Conservation (phyloP, 306 rosid species). For the Hippophae rhamnoides region DNA sequence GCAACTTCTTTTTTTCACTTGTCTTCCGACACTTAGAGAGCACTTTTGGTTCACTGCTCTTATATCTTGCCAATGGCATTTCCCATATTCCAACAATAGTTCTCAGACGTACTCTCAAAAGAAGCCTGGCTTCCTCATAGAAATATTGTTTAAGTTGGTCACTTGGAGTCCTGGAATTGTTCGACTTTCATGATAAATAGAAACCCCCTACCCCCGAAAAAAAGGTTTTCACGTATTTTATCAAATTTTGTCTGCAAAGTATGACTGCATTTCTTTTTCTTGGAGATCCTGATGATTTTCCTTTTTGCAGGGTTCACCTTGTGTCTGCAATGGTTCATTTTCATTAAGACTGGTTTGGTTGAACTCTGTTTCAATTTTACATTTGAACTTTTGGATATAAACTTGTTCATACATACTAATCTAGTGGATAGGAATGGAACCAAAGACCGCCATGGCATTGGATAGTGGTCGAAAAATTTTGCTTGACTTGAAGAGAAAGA, state of each 20-base stretch:
- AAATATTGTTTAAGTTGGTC: too few relatives aligned
- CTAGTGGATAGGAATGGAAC: conserved; percentile 20
- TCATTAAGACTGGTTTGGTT: conserved; percentile 23
- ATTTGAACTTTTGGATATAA: conserved; percentile 13
- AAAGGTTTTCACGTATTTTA: not conserved
- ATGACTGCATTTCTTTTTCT: not conserved
- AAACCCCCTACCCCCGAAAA: not conserved
- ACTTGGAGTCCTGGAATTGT: not conserved
- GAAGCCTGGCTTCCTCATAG: too few relatives aligned
- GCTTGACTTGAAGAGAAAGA: conserved; percentile 22
- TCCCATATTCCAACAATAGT: too few relatives aligned
- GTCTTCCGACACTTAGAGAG: too few relatives aligned
- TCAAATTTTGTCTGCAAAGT: not conserved
- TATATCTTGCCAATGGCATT: too few relatives aligned
- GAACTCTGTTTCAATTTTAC: conserved; percentile 22
- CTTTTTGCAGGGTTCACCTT: conserved; percentile 38
- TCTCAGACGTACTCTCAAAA: too few relatives aligned
- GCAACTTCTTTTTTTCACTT: too few relatives aligned
- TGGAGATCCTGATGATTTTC: conserved; percentile 16
- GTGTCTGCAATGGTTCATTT: conserved; percentile 29
- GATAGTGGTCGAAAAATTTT: conserved; percentile 12
- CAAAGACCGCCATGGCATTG: conserved; percentile 12
- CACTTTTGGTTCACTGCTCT: too few relatives aligned
- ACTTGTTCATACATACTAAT: conserved; percentile 15
- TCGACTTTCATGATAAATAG: too few relatives aligned